Percentiles rank a stretch among this genome's conserved stretches.
phyloP scores from a whole-genome alignment of 148 eudicot species.

The Rhododendron williamsianum region DNA sequence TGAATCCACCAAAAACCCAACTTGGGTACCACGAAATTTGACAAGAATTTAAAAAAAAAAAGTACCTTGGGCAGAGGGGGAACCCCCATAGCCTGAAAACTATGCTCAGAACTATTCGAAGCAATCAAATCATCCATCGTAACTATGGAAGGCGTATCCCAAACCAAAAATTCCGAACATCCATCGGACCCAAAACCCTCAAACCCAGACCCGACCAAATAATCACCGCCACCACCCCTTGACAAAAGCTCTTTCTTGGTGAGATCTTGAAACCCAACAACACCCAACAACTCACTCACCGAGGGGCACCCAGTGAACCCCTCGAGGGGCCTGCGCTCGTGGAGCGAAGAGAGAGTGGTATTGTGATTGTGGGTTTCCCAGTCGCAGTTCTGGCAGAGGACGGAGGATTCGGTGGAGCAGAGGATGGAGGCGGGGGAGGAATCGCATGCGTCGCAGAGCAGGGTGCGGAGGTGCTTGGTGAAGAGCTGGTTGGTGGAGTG shows the following conservation, averaged over 20 bases:
- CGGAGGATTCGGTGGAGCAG: constrained; percentile 43
- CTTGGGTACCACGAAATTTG: too few relatives aligned
- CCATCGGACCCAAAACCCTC: constrained; percentile 22
- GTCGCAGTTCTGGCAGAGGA: constrained; percentile 83
- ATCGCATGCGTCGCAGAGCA: constrained; percentile 67
- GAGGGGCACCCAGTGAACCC: constrained; percentile 69
- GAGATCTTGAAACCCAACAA: constrained; percentile 51
- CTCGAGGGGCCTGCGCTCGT: constrained; percentile 70
- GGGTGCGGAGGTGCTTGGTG: constrained; percentile 60
- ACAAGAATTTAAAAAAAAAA: too few relatives aligned
- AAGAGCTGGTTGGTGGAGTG: constrained; percentile 73
- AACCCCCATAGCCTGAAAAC: constrained; percentile 45
- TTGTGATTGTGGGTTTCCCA: constrained; percentile 44
- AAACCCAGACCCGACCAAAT: background rate
- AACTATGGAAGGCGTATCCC: constrained; percentile 46
- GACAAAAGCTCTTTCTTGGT: constrained; percentile 14
- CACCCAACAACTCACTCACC: constrained; percentile 36
- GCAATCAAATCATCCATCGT: constrained; percentile 48
- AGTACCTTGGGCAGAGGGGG: constrained; percentile 58
- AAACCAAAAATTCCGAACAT: constrained; percentile 39
- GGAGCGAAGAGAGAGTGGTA: constrained; percentile 11
- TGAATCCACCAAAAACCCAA: background rate
- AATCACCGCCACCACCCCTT: constrained; percentile 5
- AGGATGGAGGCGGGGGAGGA: constrained; percentile 58
- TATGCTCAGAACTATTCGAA: constrained; percentile 20